Percentiles rank a stretch among this genome's conserved stretches.
Evolutionary conservation across 164 flowering plant species (phyloP).

Genomic region (Macadamia tetraphylla): DNA sequence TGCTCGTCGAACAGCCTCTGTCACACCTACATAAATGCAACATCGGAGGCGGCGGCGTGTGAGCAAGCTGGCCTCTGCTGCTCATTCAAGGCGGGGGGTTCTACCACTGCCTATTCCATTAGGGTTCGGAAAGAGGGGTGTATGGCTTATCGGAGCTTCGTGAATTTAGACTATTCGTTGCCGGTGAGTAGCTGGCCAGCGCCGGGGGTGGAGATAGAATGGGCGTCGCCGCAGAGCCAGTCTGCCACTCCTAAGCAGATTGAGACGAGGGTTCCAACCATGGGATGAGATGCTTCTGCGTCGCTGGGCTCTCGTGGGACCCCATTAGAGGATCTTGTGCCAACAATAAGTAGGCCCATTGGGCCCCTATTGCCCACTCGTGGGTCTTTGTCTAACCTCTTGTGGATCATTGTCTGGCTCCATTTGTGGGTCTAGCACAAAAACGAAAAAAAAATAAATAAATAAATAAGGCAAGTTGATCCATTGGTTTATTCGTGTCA

Average conservation of each 20-base stretch:
- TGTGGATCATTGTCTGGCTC: too few relatives aligned
- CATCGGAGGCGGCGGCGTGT: conserved; percentile 25
- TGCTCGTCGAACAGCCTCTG: conserved; percentile 44
- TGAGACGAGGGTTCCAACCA: conserved; percentile 25
- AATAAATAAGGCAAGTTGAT: too few relatives aligned
- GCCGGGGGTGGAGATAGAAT: conserved; percentile 47
- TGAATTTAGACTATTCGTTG: conserved; percentile 27
- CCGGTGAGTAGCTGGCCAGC: conserved; percentile 41
- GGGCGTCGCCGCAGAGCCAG: conserved; percentile 44
- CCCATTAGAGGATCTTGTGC: conserved; percentile 18
- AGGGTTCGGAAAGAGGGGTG: conserved; percentile 36
- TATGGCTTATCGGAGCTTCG: conserved; percentile 42
- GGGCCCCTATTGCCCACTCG: too few relatives aligned
- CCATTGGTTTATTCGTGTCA: too few relatives aligned
- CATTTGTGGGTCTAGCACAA: too few relatives aligned
- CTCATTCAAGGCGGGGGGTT: conserved; percentile 44
- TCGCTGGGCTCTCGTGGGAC: conserved; percentile 37
- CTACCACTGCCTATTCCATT: conserved; percentile 35
- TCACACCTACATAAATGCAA: conserved; percentile 32
- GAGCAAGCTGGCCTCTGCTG: conserved; percentile 31
- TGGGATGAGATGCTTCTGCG: conserved; percentile 47
- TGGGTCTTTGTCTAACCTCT: too few relatives aligned
- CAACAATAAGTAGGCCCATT: too few relatives aligned
- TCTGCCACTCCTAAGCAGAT: conserved; percentile 30
- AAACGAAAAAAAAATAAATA: too few relatives aligned